Percentiles rank a stretch among this genome's conserved stretches.
These are phyloP conservation scores for Ustilago xerochloae DNA, from an alignment of 1,284 basidiomycete species.

Conservation along the genomic window DNA sequence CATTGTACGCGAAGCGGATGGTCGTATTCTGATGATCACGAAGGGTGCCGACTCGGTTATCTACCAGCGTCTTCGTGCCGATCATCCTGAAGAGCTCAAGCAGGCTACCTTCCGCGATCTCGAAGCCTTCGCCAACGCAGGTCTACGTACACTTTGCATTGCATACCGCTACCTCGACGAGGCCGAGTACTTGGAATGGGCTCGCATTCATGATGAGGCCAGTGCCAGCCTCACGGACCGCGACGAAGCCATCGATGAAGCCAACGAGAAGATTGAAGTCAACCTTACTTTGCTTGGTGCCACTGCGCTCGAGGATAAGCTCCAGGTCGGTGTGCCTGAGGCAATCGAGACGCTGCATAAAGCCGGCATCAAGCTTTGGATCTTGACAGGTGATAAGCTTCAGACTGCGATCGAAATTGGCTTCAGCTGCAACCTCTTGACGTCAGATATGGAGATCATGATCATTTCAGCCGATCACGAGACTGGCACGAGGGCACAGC, in stretches of 20 bases:
- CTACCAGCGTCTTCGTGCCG: conserved; percentile 80
- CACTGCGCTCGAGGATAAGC: conserved; percentile 94
- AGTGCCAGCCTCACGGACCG: conserved; percentile 79
- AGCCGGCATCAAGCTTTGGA: conserved; percentile 98
- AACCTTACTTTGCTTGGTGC: conserved; percentile 86
- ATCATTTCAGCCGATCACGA: conserved; percentile 87
- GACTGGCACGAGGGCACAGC: conserved; percentile 82
- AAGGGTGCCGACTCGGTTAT: conserved; percentile 98
- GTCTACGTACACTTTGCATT: conserved; percentile 89
- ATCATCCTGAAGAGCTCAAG: conserved; percentile 81
- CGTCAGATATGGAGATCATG: conserved; percentile 79
- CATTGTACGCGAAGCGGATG: conserved; percentile 83
- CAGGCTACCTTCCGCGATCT: conserved; percentile 84
- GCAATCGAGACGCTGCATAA: conserved; percentile 90
- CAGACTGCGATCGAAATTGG: conserved; percentile 98
- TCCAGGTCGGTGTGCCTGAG: conserved; percentile 95
- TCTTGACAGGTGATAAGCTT: conserved; percentile 92
- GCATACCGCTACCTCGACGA: conserved; percentile 83
- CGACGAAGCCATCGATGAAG: conserved; percentile 89
- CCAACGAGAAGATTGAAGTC: conserved; percentile 84
- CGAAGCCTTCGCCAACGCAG: conserved; percentile 92
- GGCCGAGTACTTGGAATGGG: conserved; percentile 86
- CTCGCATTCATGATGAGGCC: conserved; percentile 83
- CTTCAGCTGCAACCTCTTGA: conserved; percentile 55
- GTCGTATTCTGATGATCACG: conserved; percentile 84